Percentiles rank a stretch among this genome's conserved stretches.
Evolutionary conservation across 305 asterid genomes (phyloP).

Genomic region (Fraxinus dipetala): DNA sequence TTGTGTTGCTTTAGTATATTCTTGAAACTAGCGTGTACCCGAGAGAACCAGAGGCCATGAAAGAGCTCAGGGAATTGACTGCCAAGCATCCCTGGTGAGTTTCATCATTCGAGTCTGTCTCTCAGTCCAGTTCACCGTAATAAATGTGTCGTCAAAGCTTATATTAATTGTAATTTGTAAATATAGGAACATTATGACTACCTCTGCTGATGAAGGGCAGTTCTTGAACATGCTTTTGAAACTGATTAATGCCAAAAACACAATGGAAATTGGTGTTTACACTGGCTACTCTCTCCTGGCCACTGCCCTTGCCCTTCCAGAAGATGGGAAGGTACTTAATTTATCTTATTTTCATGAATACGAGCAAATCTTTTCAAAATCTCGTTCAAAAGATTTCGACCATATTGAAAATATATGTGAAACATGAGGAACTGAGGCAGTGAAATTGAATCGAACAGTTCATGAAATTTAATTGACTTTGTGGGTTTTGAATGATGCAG

Average conservation of each 20-base stretch:
- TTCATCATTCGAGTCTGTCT: neutral
- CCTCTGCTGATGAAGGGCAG: conserved; percentile 92
- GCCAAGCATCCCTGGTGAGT: conserved; percentile 84
- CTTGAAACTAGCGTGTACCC: conserved; percentile 89
- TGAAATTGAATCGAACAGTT: neutral
- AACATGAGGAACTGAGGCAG: neutral
- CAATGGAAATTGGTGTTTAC: conserved; percentile 92
- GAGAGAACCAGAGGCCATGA: conserved; percentile 79
- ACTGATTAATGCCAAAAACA: conserved; percentile 80
- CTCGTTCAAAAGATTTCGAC: neutral
- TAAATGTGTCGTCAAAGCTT: neutral
- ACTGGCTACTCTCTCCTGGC: conserved; percentile 90
- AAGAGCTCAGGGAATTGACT: conserved; percentile 76
- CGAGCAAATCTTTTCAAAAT: neutral
- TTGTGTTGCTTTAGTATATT: conserved; percentile 44
- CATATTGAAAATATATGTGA: neutral
- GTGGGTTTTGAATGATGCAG: neutral
- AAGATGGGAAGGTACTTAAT: conserved; percentile 71
- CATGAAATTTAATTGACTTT: neutral
- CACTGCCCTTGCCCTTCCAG: conserved; percentile 81
- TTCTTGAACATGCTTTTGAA: conserved; percentile 82
- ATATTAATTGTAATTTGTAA: neutral
- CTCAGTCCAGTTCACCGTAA: neutral
- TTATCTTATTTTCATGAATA: neutral
- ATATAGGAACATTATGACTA: conserved; percentile 79